Evolutionary conservation across 371 early-diverging fungal species (phyloP).

Genomic region (Rhizopus sp.): DNA sequence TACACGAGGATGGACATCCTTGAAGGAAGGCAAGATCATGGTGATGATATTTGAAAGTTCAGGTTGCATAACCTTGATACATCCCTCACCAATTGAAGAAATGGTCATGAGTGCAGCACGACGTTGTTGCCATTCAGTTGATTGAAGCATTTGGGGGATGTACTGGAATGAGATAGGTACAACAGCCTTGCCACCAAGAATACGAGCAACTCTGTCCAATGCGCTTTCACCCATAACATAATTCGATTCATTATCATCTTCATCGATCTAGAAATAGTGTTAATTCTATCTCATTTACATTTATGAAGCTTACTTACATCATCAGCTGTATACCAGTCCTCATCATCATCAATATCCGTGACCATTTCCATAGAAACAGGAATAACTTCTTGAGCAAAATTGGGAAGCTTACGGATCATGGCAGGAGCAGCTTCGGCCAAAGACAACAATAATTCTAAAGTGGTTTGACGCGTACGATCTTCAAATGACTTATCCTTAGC

Average conservation of each 20-base stretch:
- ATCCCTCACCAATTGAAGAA: conserved; percentile 96
- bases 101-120: conserved; percentile 95
- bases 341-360: conserved; percentile 86
- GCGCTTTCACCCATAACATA: conserved; percentile 92
- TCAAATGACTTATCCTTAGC: conserved; percentile 79
- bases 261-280: conserved; percentile 62
- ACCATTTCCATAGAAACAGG: conserved; percentile 93
- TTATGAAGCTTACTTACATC: conserved; percentile 50
- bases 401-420: conserved; percentile 82
- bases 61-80: conserved; percentile 87
- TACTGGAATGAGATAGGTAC: conserved; percentile 86
- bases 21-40: conserved; percentile 80
- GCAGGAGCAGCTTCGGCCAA: conserved; percentile 85
- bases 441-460: conserved; percentile 88
- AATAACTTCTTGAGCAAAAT: conserved; percentile 73
- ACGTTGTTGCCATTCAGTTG: conserved; percentile 89
- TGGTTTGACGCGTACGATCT: conserved; percentile 80
- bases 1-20: conserved; percentile 95
- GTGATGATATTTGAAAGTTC: conserved; percentile 85
- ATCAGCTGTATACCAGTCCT: conserved; percentile 88
- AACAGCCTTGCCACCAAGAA: conserved; percentile 87
- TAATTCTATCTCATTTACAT: not conserved
- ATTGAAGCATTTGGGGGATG: conserved; percentile 88
- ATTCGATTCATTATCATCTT: conserved; percentile 86
- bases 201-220: conserved; percentile 91